These are phyloP conservation scores for Volvox carteri DNA, from an alignment of 163 green algal species.

Conservation along the genomic window DNA sequence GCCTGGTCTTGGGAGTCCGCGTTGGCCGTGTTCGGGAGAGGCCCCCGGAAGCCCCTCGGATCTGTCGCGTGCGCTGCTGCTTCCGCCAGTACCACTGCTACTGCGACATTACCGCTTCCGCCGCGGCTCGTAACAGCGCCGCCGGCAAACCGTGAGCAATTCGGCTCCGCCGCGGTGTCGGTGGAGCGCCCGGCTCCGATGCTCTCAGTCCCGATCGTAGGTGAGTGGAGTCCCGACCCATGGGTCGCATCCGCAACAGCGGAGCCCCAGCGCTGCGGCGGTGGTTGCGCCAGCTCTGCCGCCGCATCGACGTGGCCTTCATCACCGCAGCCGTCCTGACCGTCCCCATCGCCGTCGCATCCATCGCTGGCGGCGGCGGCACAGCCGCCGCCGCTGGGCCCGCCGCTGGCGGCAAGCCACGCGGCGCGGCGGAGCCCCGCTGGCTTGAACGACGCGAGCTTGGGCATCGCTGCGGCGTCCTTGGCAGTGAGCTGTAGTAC, in stretches of 20 bases:
- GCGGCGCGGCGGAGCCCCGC: constrained; percentile 17
- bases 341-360: neutral
- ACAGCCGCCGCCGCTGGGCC: neutral
- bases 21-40: too few species aligned
- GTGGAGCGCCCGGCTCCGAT: neutral
- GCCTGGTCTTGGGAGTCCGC: too few species aligned
- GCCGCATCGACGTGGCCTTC: neutral
- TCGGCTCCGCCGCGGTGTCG: too few species aligned
- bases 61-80: neutral
- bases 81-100: too few species aligned
- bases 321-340: neutral
- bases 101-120: too few species aligned
- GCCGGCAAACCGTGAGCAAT: neutral
- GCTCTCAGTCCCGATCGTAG: neutral
- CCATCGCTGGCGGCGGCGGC: too few species aligned
- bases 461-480: constrained; percentile 7
- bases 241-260: neutral
- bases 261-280: neutral
- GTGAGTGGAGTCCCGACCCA: neutral
- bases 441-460: constrained; percentile 24
- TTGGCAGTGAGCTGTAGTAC: neutral
- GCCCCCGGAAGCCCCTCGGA: neutral
- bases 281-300: neutral
- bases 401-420: constrained; percentile 19
- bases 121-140: too few species aligned